Evolutionary conservation across 805 yeast genomes (phyloP).

Genomic region (Candida gorgasii): DNA sequence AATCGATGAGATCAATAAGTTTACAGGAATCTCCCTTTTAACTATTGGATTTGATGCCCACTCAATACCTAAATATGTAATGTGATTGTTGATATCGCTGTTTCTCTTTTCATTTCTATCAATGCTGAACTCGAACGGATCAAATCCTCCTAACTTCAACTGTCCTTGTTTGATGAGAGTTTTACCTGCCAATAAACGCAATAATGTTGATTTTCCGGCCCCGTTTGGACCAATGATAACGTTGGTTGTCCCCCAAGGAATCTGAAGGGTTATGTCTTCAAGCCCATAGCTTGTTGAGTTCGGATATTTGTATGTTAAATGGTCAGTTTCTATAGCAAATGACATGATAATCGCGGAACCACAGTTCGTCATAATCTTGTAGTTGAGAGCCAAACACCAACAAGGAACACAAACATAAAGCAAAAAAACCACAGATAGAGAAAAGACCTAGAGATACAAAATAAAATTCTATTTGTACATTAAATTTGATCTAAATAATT

Average conservation of each 20-base stretch:
- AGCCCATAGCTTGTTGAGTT: constrained; percentile 62
- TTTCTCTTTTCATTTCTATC: constrained; percentile 45
- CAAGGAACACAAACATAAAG: too few species aligned
- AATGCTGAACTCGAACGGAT: constrained; percentile 74
- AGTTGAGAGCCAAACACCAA: too few species aligned
- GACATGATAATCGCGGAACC: background rate
- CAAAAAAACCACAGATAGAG: too few species aligned
- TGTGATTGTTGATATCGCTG: constrained; percentile 47
- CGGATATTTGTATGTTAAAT: constrained; percentile 71
- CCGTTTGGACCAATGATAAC: constrained; percentile 92
- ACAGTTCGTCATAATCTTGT: background rate
- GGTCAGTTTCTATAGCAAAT: constrained; percentile 59
- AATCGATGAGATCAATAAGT: constrained; percentile 71
- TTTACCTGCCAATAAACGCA: constrained; percentile 87
- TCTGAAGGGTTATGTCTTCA: constrained; percentile 55
- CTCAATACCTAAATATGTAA: constrained; percentile 91
- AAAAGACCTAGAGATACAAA: too few species aligned
- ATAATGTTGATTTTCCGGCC: constrained; percentile 91
- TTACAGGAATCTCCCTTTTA: constrained; percentile 87
- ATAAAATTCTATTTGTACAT: background rate
- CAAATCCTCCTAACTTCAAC: constrained; percentile 74
- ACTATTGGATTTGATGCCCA: constrained; percentile 95
- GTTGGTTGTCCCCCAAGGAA: constrained; percentile 74
- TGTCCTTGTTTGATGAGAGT: constrained; percentile 75
- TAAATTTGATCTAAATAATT: constrained; percentile 1